These are phyloP conservation scores for Neotropicomus parvogracilis DNA, from an alignment of 1,284 basidiomycete genomes.

Conservation along the genomic window DNA sequence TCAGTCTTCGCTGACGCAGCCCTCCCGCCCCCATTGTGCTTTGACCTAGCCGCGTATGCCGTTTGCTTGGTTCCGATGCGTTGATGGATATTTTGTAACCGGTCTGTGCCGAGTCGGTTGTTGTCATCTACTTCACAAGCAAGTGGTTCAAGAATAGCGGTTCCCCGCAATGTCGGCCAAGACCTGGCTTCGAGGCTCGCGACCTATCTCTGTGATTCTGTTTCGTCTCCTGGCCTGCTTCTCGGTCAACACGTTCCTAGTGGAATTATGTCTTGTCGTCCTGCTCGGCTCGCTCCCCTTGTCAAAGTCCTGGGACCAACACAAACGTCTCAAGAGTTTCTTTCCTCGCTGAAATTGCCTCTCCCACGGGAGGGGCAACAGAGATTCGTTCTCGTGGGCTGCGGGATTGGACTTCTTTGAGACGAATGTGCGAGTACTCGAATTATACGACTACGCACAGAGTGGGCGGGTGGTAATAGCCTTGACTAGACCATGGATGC, in stretches of 20 bases:
- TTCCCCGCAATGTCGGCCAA: slow-evolving; percentile 20
- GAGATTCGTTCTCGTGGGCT: slow-evolving; percentile 35
- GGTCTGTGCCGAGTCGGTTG: slow-evolving; percentile 3
- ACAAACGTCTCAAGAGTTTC: not conserved
- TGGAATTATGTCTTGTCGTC: slow-evolving; percentile 9
- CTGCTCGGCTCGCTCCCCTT: slow-evolving; percentile 8
- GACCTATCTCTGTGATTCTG: slow-evolving; percentile 9
- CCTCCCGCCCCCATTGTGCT: slow-evolving; percentile 27
- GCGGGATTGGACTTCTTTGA: slow-evolving; percentile 15
- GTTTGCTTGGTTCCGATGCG: slow-evolving; percentile 20
- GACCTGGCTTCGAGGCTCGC: slow-evolving; percentile 23
- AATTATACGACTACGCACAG: slow-evolving; percentile 23
- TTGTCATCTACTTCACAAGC: slow-evolving; percentile 6
- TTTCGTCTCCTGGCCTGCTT: slow-evolving; percentile 23
- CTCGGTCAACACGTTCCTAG: slow-evolving; percentile 8
- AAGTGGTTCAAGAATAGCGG: slow-evolving; percentile 1
- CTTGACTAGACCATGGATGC: slow-evolving; percentile 4
- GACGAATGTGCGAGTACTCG: slow-evolving; percentile 6
- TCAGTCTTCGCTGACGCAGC: slow-evolving; percentile 20
- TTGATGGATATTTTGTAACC: slow-evolving; percentile 17
- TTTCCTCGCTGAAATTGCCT: slow-evolving; percentile 25
- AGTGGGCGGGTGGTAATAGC: slow-evolving; percentile 16
- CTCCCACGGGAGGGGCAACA: slow-evolving; percentile 23
- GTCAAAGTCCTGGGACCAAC: slow-evolving; percentile 11
- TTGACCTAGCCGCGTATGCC: slow-evolving; percentile 17